Evolutionary conservation across 106 monocot genomes (phyloP), one percentile per base, ranked within the genome.

Genomic region (Acanthochlamys bracteata): DNA sequence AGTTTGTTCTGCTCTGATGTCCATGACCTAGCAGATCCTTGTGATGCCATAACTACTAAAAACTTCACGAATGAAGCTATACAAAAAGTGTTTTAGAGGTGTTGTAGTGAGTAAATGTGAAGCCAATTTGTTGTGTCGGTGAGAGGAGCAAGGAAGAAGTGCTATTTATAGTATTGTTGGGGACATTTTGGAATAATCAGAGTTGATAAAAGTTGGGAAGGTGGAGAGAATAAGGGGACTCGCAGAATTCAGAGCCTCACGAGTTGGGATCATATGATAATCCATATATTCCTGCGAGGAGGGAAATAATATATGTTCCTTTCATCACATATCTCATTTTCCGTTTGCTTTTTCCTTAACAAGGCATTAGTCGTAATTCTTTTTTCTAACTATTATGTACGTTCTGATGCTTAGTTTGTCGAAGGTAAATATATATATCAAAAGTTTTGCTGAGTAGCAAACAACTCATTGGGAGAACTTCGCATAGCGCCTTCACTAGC

Each of bases 1-100:
- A 39, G 25, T 54, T 66, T 66, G 54, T 66, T 40, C 53, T 66
- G 39, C 39, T 39, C 33, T 20, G 4, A 10, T 10, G 66, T 66
- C 66, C 66, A 55, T 45, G 64, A 14, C 49, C 17, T 49, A 49
- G 49, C 49, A 1, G 33, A 61, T 22, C 24, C 64, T 7, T 9
- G 0, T 3, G 64, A 64, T 0, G 64, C 40, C 61, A 61, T 61
- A 17, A 14, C 12, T 49, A 27, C 3, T 4, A 19, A 27, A 15
- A 33, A 33, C 33, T 33, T 33, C 33, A 21, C 25, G 25, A 14
- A 11, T 16, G 17, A 51, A 51, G 51, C 51, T 51, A 51, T 13
- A 13, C 13, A 10, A 19, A 13, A 27, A 27, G 3, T 9, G 25
- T 51, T 8, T 51, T 20, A 55, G 55, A 20, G 20, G 55, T 20